Evolutionary conservation across 2,329 filamentous ascomycete species (phyloP).

Genomic region (Pseudogymnoascus sp.): DNA sequence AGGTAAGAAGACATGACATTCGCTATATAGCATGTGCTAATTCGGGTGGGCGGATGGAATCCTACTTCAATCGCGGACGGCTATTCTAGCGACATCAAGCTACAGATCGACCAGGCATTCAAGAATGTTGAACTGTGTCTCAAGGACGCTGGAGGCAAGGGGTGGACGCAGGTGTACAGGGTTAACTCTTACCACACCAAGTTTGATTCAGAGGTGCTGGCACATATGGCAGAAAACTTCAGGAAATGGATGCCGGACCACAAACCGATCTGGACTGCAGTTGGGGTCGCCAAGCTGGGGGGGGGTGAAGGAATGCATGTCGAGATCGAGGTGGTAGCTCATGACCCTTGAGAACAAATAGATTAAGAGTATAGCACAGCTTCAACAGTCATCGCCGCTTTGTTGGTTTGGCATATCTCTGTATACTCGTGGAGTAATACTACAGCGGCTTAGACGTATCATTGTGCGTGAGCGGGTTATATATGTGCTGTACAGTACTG

Average conservation of each 20-base stretch:
- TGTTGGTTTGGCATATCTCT: too few species aligned
- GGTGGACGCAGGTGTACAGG: slow-evolving; percentile 46
- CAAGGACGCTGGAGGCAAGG: slow-evolving; percentile 45
- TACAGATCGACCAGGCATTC: slow-evolving; percentile 46
- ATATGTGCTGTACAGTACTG: not conserved
- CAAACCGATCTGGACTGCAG: slow-evolving; percentile 44
- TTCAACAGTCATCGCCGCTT: too few species aligned
- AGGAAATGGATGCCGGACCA: slow-evolving; percentile 44
- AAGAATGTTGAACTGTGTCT: slow-evolving; percentile 46
- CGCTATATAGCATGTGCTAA: not conserved
- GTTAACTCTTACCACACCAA: slow-evolving; percentile 39
- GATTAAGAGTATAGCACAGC: too few species aligned
- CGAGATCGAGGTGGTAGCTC: slow-evolving; percentile 45
- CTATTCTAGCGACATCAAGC: slow-evolving; percentile 32
- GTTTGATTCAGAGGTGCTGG: slow-evolving; percentile 34
- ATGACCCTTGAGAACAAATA: too few species aligned
- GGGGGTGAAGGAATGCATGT: slow-evolving; percentile 42
- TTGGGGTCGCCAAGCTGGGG: slow-evolving; percentile 40
- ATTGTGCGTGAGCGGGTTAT: not conserved
- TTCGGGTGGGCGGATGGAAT: slow-evolving; percentile 29
- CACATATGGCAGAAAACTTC: slow-evolving; percentile 39
- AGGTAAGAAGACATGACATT: slow-evolving; percentile 26
- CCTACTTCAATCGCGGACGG: slow-evolving; percentile 16
- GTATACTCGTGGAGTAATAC: too few species aligned
- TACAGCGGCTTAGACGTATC: too few species aligned